Conservation (phyloP, 257 asterid species). For the Solanum sejunctum region DNA sequence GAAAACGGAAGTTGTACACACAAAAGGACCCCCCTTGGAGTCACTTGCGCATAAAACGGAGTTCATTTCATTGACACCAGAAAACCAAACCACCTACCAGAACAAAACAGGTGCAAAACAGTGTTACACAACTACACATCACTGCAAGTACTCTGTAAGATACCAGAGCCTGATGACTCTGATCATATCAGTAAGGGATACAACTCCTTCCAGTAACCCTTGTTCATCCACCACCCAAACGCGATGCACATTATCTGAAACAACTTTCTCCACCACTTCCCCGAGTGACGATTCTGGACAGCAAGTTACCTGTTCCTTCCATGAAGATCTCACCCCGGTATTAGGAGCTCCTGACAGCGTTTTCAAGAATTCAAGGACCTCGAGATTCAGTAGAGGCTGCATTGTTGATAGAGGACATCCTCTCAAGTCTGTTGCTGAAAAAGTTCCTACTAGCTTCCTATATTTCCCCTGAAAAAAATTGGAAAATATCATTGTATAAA, state of each 20-base stretch:
- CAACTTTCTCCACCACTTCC: slow-evolving; percentile 62
- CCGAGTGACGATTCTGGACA: slow-evolving; percentile 28
- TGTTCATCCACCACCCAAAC: slow-evolving; percentile 55
- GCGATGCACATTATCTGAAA: slow-evolving; percentile 54
- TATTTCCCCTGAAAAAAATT: slow-evolving; percentile 36
- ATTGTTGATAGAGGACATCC: slow-evolving; percentile 51
- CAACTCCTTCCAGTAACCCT: slow-evolving; percentile 49
- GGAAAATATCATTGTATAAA: background rate
- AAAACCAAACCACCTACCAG: background rate
- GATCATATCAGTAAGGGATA: slow-evolving; percentile 60
- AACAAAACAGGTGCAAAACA: background rate
- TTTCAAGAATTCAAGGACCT: slow-evolving; percentile 42
- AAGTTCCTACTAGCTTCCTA: slow-evolving; percentile 69
- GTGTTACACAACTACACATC: background rate
- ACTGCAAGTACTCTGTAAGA: slow-evolving; percentile 25
- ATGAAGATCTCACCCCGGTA: slow-evolving; percentile 38
- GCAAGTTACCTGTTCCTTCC: slow-evolving; percentile 41
- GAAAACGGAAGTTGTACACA: too few species aligned
- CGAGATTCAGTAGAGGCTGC: slow-evolving; percentile 27
- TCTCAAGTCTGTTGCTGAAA: slow-evolving; percentile 64
- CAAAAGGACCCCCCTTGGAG: too few species aligned
- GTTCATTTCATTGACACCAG: background rate
- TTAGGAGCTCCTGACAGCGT: slow-evolving; percentile 28
- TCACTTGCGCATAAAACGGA: background rate
- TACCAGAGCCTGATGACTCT: slow-evolving; percentile 43